Evolutionary conservation across 306 rosid species (phyloP), one percentile per base, ranked within the genome.

Genomic region (Abrus precatorius): DNA sequence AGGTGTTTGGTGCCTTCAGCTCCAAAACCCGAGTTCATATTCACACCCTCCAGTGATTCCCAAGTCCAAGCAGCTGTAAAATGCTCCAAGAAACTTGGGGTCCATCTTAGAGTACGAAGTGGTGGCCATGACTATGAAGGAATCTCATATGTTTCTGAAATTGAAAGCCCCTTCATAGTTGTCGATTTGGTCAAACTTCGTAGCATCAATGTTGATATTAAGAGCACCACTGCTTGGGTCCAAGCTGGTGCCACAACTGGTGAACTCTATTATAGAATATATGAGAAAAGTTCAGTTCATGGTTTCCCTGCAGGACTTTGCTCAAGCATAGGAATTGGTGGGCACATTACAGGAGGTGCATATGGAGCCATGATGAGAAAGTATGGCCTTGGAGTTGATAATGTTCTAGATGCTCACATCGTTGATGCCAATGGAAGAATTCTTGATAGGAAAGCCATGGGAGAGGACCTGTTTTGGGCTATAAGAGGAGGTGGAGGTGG

Each of bases 301-400:
- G 89, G 91, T 3, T 93, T 84, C 83, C 96, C 92, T 50, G 92
- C 91, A 41, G 86, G 92, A 0, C 20, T 83, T 2, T 91, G 95
- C 61, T 67, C 94, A 1, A 87, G 81, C 4, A 71, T 91, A 38
- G 97, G 97, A 0, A 62, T 86, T 3, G 95, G 97, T 3, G 97
- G 97, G 9, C 97, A 91, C 45, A 79, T 91, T 0, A 90, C 87
- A 2, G 98, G 98, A 5, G 98, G 98, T 4, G 98, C 91, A 0
- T 91, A 86, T 72, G 98, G 98, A 5, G 9, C 84, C 29, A 10
- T 90, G 85, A 75, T 89, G 88, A 86, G 98, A 67, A 89, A 90
- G 34, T 86, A 80, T 69, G 97, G 98, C 0, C 90, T 91, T 6
- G 91, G 84, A 0, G 92, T 70, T 0, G 98, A 94, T 30, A 91